Base-by-base conservation (phyloP, 2,329 filamentous ascomycete genomes). In the Elsinoe fawcettii region DNA sequence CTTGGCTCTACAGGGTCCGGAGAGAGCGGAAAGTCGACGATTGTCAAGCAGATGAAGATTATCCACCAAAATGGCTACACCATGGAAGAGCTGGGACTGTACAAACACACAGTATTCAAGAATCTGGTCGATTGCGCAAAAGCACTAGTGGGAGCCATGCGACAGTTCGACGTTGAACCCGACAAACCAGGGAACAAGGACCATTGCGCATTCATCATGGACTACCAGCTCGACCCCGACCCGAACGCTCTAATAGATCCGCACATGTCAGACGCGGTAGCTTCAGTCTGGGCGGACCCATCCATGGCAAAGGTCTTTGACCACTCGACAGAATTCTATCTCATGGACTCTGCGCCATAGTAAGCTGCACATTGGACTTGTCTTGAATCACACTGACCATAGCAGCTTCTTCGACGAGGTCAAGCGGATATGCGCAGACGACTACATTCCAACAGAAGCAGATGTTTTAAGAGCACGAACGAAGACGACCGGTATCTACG, bases 1-100 rank as follows among this genome's bases (percentile, higher is more conserved):
- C 56, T 49, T 30, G 60, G 64, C 61, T 55, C 44, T n/a, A 53
- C 56, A 96, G 93, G 93, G 63, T 97, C 93, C 63, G 93, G 93
- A 63, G 93, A 99, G 77, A 97, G 92, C 74, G 93, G 93, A 65
- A 99, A 99, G 75, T 97, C 93, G 59, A 99, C 93, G 8, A 97
- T 99, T 67, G 93, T 99, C 65, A 99, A 99, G 75, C 93, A 99
- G 79, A 99, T 99, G 93, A 99, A 97, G 76, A 99, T 99, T 66
- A 97, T 99, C 69, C 93, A 99, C 70, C 87, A 97, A 67, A 96
- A 96, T 75, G 93, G 93, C 60, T 99, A 99, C 74, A 91, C 89
- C 9, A 84, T 90, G 64, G 92, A 97, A 66, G 93, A 99, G 73
- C 80, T 97, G 51, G 87, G 87, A 67, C 86, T 96, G 70, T 97